Base-by-base conservation (phyloP, 1,284 basidiomycete genomes). In the Pseudozyma sp. region DNA sequence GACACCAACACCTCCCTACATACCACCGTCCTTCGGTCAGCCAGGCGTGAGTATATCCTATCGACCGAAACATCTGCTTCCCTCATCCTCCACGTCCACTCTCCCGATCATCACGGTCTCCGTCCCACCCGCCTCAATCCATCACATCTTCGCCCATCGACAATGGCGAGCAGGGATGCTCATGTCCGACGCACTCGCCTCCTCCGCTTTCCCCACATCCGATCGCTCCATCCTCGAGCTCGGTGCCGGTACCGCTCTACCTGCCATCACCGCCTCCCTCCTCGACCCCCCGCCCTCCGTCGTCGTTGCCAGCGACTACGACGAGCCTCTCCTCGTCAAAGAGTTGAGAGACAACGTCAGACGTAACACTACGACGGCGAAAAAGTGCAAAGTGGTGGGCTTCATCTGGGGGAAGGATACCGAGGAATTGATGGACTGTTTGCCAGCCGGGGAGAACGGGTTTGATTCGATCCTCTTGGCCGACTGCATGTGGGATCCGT, bases 151-250 rank as follows among this genome's bases (percentile, higher is more conserved):
- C 51, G 81, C 80, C 7, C 82, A 84, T 49, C 75, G 82, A 14
- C 80, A 82, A 60, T 84, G 82, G 82, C 70, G 82, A 10, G 81
- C 82, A 0, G 82, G 82, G 0, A 81, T 84, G 78, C 74, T 84
- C 16, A 69, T 84, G 33, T 66, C 76, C 35, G 82, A 84, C 35
- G 76, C 77, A 4, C 59, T 83, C 30, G 40, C 76, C 47, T 58
- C 75, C 3, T 54, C 50, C n/a, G 69, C 68, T n/a, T 61, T 81
- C 11, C 50, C 69, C 33, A 45, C 73, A 42, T 7, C 37, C 39
- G 54, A 48, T 5, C 47, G 57, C 2, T 39, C 31, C 46, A 75
- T 83, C 10, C 68, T 81, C 6, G 81, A 83, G 52, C 78, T 83
- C 5, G 81, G 81, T 3, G 79, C 78, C 5, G 81, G 81, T 0